Evolutionary conservation across 306 rosid genomes (phyloP).

Genomic region (Quercus agrifolia): DNA sequence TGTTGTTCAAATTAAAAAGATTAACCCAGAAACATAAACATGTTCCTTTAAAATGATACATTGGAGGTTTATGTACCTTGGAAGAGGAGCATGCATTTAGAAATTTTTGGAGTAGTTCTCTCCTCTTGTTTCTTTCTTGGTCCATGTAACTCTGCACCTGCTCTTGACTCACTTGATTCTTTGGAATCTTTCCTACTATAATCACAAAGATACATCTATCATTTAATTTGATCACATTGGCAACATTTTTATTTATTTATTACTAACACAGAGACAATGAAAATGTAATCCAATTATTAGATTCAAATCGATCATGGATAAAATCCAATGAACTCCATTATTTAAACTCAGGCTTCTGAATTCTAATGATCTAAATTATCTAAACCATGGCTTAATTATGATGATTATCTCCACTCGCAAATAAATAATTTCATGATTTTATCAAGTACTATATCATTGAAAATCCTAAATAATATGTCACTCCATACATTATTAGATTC

Average conservation of each 20-base stretch:
- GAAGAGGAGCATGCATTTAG: constrained; percentile 54
- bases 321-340: neutral
- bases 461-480: too few relatives aligned
- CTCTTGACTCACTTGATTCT: constrained; percentile 61
- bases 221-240: neutral
- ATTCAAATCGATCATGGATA: neutral
- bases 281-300: neutral
- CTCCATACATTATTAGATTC: too few relatives aligned
- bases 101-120: constrained; percentile 61
- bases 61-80: constrained; percentile 34
- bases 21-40: neutral
- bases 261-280: neutral
- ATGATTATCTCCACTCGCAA: too few relatives aligned
- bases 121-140: constrained; percentile 70
- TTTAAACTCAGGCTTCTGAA: neutral
- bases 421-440: too few relatives aligned
- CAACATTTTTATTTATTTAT: neutral
- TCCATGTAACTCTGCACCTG: constrained; percentile 60
- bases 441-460: too few relatives aligned
- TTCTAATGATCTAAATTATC: neutral
- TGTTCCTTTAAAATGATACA: neutral
- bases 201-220: neutral
- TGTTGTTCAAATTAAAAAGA: neutral
- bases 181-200: constrained; percentile 80
- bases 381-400: neutral